Base-by-base conservation (phyloP, 2,329 filamentous ascomycete species). In the Westerdykella ornata region DNA sequence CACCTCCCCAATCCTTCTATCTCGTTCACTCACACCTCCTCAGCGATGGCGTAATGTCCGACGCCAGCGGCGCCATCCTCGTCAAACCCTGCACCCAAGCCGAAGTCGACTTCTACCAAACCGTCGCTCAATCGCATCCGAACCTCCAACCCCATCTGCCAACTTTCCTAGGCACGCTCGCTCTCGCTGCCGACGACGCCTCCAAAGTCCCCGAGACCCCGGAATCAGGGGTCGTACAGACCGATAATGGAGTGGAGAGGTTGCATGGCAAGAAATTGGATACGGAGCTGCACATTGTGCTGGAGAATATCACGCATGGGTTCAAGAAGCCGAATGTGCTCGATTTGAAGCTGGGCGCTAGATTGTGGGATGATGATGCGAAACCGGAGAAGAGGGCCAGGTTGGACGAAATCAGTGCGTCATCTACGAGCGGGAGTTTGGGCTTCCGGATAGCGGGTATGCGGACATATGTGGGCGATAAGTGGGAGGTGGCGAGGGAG, bases 71-170 rank as follows among this genome's bases (percentile, higher is more conserved):
- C 62, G 80, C 84, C 49, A 74, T 97, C 26, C 85, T 98, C 63
- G 87, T 96, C 62, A 98, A 98, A 68, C 92, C 92, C 14, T 97
- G 90, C 66, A 94, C 86, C 0, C 70, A 80, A 48, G 75, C 81
- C 49, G 92, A 98, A 69, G 80, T 97, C 55, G 76, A 81, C 34
- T 98, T 98, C 67, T 98, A 98, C 73, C 80, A 95, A 63, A 78
- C 80, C 30, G 82, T 71, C 18, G 60, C 81, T 19, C 67, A 76
- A 26, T 68, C 75, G 16, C 84, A 94, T 60, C 78, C 81, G 20
- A 79, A 82, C 2, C 87, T 97, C 56, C 77, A 81, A 38, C 77
- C 82, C 17, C 78, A 90, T 55, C 90, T 97, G 74, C 90, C 92
- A 35, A 75, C 80, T 4, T 97, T 82, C 68, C 80, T 94, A 68